Percentiles rank a stretch among this genome's conserved stretches.
Conservation (phyloP, 495 filamentous ascomycete genomes). For the Thermochaetoides thermophila region DNA sequence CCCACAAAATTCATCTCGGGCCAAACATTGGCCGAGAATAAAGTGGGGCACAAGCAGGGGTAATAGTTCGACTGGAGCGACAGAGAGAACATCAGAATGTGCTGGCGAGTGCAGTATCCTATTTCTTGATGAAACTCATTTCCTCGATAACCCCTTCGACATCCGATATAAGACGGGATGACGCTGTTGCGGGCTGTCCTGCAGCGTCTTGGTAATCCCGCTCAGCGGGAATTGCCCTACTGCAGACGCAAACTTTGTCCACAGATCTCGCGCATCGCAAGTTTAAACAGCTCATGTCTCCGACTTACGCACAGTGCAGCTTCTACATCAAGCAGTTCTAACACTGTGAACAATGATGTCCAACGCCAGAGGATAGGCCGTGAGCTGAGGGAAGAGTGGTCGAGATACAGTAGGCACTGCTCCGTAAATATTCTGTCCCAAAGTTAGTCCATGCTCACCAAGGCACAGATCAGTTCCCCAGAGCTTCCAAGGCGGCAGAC, state of each 20-base stretch:
- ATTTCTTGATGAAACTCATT: too few relatives aligned
- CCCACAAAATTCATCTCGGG: too few relatives aligned
- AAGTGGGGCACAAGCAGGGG: too few relatives aligned
- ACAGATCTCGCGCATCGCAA: slow-evolving; percentile 1
- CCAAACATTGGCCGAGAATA: slow-evolving; percentile 10
- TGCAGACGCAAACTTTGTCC: neutral
- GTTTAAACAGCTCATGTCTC: slow-evolving; percentile 2
- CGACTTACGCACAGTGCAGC: slow-evolving; percentile 7
- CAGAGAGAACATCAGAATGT: too few relatives aligned
- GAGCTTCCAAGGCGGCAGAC: slow-evolving; percentile 25
- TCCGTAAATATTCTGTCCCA: neutral
- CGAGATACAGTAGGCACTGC: slow-evolving; percentile 15
- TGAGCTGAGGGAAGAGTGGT: slow-evolving; percentile 16
- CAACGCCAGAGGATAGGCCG: slow-evolving; percentile 2
- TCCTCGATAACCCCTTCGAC: too few relatives aligned
- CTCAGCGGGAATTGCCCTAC: neutral
- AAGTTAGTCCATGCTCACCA: neutral
- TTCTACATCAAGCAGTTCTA: neutral
- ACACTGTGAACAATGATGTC: neutral
- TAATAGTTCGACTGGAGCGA: too few relatives aligned
- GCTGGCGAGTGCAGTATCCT: too few relatives aligned
- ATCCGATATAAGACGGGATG: slow-evolving; percentile 8
- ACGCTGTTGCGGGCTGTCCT: slow-evolving; percentile 10
- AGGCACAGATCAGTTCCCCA: slow-evolving; percentile 37
- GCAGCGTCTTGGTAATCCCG: slow-evolving; percentile 11